Evolutionary conservation across 2,329 filamentous ascomycete genomes (phyloP).

Genomic region (Chaetomium sp.): DNA sequence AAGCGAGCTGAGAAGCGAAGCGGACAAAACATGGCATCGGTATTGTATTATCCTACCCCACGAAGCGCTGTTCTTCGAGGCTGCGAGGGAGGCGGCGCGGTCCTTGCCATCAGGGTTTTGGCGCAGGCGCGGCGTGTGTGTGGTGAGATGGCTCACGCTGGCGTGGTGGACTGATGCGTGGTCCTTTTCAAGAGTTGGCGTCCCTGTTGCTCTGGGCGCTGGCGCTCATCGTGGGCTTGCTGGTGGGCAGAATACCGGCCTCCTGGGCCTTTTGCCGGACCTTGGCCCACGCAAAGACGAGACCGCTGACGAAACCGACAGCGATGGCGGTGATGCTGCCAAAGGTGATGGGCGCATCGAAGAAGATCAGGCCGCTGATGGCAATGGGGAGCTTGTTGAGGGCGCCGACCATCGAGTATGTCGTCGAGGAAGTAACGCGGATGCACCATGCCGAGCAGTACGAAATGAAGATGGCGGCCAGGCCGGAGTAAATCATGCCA

Average conservation of each 20-base stretch:
- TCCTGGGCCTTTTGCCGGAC: constrained; percentile 72
- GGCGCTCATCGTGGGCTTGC: constrained; percentile 75
- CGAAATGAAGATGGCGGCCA: constrained; percentile 96
- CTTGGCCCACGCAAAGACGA: constrained; percentile 88
- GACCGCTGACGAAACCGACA: constrained; percentile 86
- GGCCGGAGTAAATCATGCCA: constrained; percentile 91
- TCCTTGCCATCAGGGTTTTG: constrained; percentile 2
- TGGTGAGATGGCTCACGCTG: constrained; percentile 8
- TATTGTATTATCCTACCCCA: neutral
- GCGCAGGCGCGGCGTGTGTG: constrained; percentile 10
- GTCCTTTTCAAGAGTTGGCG: constrained; percentile 63
- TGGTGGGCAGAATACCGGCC: constrained; percentile 69
- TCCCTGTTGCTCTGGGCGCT: constrained; percentile 91
- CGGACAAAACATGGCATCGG: neutral
- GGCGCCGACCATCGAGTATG: constrained; percentile 97
- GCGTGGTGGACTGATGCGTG: constrained; percentile 8
- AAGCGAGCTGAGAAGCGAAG: constrained; percentile 21
- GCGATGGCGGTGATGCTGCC: constrained; percentile 89
- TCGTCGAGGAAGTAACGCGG: constrained; percentile 93
- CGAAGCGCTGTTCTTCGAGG: neutral
- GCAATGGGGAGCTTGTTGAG: constrained; percentile 98
- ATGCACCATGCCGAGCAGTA: constrained; percentile 99
- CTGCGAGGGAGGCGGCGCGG: neutral
- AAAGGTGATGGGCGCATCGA: constrained; percentile 88
- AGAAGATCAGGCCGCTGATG: constrained; percentile 89